phyloP scores from a whole-genome alignment of 2,329 filamentous ascomycete species.

The Didymosphaeria variabile region DNA sequence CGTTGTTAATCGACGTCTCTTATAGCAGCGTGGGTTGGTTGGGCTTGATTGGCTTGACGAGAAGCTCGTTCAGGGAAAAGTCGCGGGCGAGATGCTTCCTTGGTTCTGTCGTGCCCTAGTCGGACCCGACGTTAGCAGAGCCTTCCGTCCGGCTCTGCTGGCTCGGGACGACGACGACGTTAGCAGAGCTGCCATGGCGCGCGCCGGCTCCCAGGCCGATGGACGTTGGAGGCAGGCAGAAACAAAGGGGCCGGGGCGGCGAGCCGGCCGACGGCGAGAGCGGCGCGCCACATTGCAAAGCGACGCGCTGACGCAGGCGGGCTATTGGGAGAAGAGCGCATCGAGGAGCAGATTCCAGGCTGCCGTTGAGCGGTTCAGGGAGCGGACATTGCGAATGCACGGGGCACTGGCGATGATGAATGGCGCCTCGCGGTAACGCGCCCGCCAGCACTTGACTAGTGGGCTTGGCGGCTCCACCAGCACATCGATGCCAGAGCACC shows the following conservation, averaged over 20 bases:
- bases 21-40: constrained; percentile 28
- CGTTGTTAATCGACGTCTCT: constrained; percentile 21
- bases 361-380: constrained; percentile 15
- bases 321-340: background rate
- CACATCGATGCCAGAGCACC: constrained; percentile 5
- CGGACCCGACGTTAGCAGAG: constrained; percentile 5
- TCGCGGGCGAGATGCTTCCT: constrained; percentile 19
- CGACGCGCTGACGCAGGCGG: background rate
- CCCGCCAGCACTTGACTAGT: constrained; percentile 7
- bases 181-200: background rate
- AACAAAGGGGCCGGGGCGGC: constrained; percentile 11
- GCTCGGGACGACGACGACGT: constrained; percentile 8
- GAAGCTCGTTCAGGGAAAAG: background rate
- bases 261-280: constrained; percentile 10
- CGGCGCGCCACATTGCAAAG: constrained; percentile 3
- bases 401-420: constrained; percentile 20
- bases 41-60: constrained; percentile 19
- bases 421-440: constrained; percentile 15
- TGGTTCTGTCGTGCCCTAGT: constrained; percentile 29
- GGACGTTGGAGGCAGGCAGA: background rate
- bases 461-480: constrained; percentile 16
- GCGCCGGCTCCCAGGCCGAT: constrained; percentile 9
- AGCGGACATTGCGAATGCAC: constrained; percentile 20
- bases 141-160: constrained; percentile 8
- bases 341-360: constrained; percentile 17